Conservation (phyloP, 768 basidiomycete species). For the Termitomyces sp. region DNA sequence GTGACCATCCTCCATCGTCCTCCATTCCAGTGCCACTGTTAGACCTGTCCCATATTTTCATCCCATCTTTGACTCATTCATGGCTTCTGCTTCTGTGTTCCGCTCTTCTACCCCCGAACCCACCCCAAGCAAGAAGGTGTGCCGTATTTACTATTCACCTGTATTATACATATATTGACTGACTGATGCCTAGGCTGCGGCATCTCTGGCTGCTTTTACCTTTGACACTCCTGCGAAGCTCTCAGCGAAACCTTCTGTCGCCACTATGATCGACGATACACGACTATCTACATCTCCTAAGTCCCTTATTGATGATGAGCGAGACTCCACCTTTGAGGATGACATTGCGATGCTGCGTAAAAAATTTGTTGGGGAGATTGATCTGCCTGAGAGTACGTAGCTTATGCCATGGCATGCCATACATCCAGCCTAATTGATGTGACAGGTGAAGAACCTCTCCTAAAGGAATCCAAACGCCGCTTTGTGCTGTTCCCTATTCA, state of each 20-base stretch:
- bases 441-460: conserved; percentile 72
- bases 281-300: conserved; percentile 16
- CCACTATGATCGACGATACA: conserved; percentile 14
- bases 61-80: no score
- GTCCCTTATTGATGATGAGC: conserved; percentile 13
- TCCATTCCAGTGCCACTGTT: conserved; percentile 3
- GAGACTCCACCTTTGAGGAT: neutral
- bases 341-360: conserved; percentile 25
- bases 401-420: neutral
- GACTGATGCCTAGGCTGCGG: conserved; percentile 32
- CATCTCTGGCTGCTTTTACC: conserved; percentile 40
- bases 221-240: conserved; percentile 25
- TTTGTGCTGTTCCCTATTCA: conserved; percentile 97
- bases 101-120: conserved; percentile 29
- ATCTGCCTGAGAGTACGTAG: conserved; percentile 54
- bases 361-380: conserved; percentile 68
- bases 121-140: conserved; percentile 55
- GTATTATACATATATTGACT: conserved; percentile 4
- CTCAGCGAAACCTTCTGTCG: neutral
- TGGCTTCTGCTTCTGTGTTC: conserved; percentile 25
- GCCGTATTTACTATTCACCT: neutral
- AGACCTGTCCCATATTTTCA: neutral
- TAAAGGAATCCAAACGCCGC: conserved; percentile 71
- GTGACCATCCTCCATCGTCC: no score
- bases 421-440: neutral